Percentiles rank a stretch among this genome's conserved stretches.
Evolutionary conservation across 176 grass and related monocot species (phyloP).

Genomic region (Musa itinerans): DNA sequence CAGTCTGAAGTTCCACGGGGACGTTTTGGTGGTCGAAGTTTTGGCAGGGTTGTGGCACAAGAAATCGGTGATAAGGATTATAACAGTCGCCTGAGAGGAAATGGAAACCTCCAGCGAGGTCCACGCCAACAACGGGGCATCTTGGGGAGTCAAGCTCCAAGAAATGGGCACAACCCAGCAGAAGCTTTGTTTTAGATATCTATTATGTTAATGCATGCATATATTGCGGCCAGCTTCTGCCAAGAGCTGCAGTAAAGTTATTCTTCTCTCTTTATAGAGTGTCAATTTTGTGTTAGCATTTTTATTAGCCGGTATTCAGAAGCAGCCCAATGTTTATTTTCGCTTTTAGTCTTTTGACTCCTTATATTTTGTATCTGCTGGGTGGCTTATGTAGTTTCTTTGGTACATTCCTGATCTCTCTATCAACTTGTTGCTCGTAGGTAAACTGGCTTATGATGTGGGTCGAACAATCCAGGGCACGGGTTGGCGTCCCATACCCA

Average conservation of each 20-base stretch:
- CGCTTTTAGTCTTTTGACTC: too few species aligned
- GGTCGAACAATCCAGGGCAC: too few species aligned
- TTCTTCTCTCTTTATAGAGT: not conserved
- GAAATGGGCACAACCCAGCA: constrained; percentile 2
- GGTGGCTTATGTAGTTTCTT: not conserved
- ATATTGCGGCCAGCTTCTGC: not conserved
- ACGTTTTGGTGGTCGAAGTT: constrained; percentile 30
- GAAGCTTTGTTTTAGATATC: not conserved
- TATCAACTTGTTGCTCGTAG: too few species aligned
- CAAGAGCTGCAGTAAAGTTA: not conserved
- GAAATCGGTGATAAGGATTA: constrained; percentile 26
- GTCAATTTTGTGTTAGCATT: not conserved
- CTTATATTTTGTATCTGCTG: not conserved
- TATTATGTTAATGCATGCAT: not conserved
- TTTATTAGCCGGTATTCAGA: not conserved
- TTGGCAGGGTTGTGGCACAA: too few species aligned
- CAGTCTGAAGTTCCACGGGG: constrained; percentile 23
- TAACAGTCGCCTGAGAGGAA: constrained; percentile 34
- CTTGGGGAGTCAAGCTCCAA: constrained; percentile 29
- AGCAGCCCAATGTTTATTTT: not conserved
- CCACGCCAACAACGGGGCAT: constrained; percentile 60
- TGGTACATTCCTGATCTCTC: too few species aligned
- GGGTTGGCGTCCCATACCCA: too few species aligned
- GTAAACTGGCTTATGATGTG: too few species aligned
- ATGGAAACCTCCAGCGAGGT: constrained; percentile 33